Percentiles rank a stretch among this genome's conserved stretches.
phyloP scores from a whole-genome alignment of 2,329 filamentous ascomycete genomes.

The Cytospora leucostoma region DNA sequence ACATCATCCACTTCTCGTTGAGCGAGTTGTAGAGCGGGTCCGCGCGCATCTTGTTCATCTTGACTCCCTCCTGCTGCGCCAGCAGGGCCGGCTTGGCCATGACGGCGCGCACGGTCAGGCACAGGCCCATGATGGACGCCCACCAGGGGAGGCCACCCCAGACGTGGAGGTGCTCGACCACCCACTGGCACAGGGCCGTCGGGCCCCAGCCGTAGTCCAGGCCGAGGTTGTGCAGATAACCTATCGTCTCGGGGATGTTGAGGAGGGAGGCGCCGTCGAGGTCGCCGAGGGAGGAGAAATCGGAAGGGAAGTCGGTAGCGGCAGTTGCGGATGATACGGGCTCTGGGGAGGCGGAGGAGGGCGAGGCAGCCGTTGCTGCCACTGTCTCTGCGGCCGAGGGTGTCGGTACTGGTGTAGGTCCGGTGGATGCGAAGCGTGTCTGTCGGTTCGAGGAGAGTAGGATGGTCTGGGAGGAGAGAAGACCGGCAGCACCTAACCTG shows the following conservation, averaged over 20 bases:
- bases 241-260: constrained; percentile 71
- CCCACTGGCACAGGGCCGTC: constrained; percentile 70
- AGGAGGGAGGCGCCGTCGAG: constrained; percentile 49
- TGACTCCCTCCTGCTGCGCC: constrained; percentile 63
- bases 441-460: constrained; percentile 29
- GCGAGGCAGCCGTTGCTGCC: constrained; percentile 26
- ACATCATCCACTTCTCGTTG: constrained; percentile 53
- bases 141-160: constrained; percentile 79
- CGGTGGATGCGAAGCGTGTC: constrained; percentile 35
- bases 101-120: constrained; percentile 62
- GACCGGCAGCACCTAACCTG: constrained; percentile 31
- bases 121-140: constrained; percentile 67
- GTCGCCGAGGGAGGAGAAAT: constrained; percentile 38
- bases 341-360: constrained; percentile 32
- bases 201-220: constrained; percentile 86
- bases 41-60: constrained; percentile 57
- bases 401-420: constrained; percentile 24
- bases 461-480: constrained; percentile 26
- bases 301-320: constrained; percentile 25
- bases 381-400: constrained; percentile 23
- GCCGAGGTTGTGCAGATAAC: constrained; percentile 80
- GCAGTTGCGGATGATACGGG: constrained; percentile 23
- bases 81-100: constrained; percentile 67
- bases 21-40: constrained; percentile 57
- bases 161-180: constrained; percentile 82